Evolutionary conservation across 768 basidiomycete genomes (phyloP).

Genomic region (Hortiboletus flavorubellus): DNA sequence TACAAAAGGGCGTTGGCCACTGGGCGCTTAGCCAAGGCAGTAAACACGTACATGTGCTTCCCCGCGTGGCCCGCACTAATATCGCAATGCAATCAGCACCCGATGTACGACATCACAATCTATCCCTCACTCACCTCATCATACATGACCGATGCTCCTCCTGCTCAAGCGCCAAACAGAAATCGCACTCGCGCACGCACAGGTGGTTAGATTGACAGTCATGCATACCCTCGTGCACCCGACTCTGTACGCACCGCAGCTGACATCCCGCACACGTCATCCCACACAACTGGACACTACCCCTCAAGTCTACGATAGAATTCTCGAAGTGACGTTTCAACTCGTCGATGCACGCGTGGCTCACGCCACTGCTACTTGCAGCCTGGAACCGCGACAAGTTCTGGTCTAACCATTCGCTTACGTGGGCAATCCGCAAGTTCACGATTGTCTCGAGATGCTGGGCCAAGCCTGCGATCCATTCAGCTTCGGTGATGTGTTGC

Average conservation of each 20-base stretch:
- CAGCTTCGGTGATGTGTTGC: conserved; percentile 21
- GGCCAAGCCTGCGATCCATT: conserved; percentile 40
- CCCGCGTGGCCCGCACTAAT: conserved; percentile 57
- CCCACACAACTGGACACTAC: conserved; percentile 47
- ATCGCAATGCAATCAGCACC: neutral
- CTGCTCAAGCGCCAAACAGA: conserved; percentile 31
- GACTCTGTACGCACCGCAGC: conserved; percentile 44
- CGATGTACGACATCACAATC: neutral
- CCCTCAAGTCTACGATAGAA: conserved; percentile 42
- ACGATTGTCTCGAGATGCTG: conserved; percentile 38
- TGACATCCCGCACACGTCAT: conserved; percentile 46
- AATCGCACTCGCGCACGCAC: conserved; percentile 45
- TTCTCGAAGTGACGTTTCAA: conserved; percentile 44
- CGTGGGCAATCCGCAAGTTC: conserved; percentile 43
- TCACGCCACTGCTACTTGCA: neutral
- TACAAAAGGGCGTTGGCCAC: conserved; percentile 18
- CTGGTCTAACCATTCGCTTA: conserved; percentile 47
- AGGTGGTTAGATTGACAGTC: conserved; percentile 49
- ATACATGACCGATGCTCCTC: conserved; percentile 38
- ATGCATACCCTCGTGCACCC: conserved; percentile 45
- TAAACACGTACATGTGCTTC: conserved; percentile 45
- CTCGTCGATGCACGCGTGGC: conserved; percentile 43
- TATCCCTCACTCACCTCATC: conserved; percentile 38
- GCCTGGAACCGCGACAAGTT: conserved; percentile 48
- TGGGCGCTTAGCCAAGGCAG: accelerated